Percentiles rank a stretch among this genome's conserved stretches.
phyloP scores from a whole-genome alignment of 192 early-diverging fungal genomes.

The Dissophora ornata region DNA sequence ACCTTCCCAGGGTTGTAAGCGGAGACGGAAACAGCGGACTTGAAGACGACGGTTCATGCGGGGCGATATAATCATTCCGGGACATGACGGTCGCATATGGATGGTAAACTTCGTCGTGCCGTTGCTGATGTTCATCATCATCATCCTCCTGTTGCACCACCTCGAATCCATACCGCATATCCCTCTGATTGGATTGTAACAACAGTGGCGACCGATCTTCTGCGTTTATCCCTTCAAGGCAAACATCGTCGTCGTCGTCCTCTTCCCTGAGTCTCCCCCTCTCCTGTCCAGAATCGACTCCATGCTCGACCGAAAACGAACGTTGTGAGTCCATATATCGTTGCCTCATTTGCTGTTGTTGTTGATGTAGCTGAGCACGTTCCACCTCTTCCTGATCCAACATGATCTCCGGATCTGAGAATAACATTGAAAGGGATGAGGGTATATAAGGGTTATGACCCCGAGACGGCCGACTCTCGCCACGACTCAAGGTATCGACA shows the following conservation, averaged over 20 bases:
- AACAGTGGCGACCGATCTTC: conserved; percentile 9
- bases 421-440: conserved; percentile 46
- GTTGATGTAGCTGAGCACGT: conserved; percentile 5
- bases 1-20: conserved; percentile 41
- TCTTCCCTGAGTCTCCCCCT: neutral
- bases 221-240: neutral
- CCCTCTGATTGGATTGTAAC: neutral
- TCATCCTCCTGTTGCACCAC: conserved; percentile 35
- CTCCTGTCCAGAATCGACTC: neutral
- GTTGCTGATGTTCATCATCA: no score
- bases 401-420: conserved; percentile 50
- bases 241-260: neutral
- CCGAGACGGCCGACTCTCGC: neutral
- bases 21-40: conserved; percentile 52
- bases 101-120: conserved; percentile 5
- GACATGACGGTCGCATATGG: conserved; percentile 33
- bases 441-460: conserved; percentile 48
- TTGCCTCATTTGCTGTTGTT: conserved; percentile 5
- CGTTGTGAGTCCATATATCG: conserved; percentile 14
- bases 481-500: conserved; percentile 14
- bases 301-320: conserved; percentile 5
- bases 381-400: conserved; percentile 27
- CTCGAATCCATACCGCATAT: conserved; percentile 30
- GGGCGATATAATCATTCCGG: conserved; percentile 32
- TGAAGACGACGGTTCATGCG: conserved; percentile 47